Conservation (phyloP, 2,329 filamentous ascomycete genomes). For the Penicillium sp. region DNA sequence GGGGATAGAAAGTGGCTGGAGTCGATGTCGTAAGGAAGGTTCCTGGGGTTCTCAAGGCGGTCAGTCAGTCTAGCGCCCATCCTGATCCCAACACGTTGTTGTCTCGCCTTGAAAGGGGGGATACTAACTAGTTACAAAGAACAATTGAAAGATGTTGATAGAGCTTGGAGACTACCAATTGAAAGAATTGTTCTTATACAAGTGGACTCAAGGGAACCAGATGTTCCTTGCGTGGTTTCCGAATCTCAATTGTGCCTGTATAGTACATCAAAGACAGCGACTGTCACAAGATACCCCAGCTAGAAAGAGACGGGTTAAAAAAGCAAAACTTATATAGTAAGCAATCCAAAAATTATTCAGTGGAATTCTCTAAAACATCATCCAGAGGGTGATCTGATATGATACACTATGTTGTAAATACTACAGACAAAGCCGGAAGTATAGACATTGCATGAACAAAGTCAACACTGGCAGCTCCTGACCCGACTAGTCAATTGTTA, state of each 20-base stretch:
- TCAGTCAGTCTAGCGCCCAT: conserved; percentile 25
- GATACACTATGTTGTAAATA: background rate
- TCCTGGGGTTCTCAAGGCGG: conserved; percentile 21
- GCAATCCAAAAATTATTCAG: background rate
- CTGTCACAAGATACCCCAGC: background rate
- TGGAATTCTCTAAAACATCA: too few relatives aligned
- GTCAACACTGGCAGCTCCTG: background rate
- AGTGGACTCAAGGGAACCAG: too few relatives aligned
- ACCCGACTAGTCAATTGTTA: too few relatives aligned
- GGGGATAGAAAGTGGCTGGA: conserved; percentile 23
- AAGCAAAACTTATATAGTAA: background rate
- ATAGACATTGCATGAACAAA: background rate
- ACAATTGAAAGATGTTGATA: background rate
- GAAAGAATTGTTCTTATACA: background rate
- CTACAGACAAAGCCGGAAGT: too few relatives aligned
- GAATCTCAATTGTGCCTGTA: background rate
- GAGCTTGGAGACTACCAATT: background rate
- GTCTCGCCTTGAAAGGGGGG: background rate
- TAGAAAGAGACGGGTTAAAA: background rate
- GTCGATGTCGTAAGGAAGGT: conserved; percentile 25
- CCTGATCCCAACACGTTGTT: background rate
- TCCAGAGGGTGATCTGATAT: background rate
- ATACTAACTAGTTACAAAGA: background rate
- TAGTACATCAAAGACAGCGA: background rate
- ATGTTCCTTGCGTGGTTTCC: background rate